Evolutionary conservation across 2,329 filamentous ascomycete genomes (phyloP).

Genomic region (Cladosporium sp.): DNA sequence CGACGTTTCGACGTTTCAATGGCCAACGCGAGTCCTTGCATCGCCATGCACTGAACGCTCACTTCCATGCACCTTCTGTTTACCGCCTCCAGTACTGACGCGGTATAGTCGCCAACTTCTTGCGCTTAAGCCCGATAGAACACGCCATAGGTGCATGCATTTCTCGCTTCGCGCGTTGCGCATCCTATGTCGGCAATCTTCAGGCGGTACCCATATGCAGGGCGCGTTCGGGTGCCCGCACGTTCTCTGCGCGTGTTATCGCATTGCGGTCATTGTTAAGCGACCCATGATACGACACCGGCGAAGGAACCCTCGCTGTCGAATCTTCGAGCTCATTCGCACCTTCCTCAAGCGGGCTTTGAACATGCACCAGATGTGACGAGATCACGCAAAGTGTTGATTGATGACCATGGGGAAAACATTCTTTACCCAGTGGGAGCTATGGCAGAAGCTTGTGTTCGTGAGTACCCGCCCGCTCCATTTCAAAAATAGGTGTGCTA

Average conservation of each 20-base stretch:
- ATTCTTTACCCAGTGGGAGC: constrained; percentile 55
- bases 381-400: neutral
- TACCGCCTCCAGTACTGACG: neutral
- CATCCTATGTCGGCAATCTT: neutral
- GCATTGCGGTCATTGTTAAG: neutral
- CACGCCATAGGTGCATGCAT: neutral
- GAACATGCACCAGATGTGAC: neutral
- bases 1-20: neutral
- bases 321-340: neutral
- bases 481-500: constrained; percentile 15
- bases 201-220: neutral
- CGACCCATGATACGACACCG: neutral
- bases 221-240: neutral
- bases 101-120: neutral
- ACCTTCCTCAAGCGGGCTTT: neutral
- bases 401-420: neutral
- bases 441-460: constrained; percentile 89
- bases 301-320: neutral
- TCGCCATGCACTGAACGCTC: neutral
- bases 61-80: neutral
- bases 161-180: neutral
- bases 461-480: constrained; percentile 46
- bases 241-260: neutral
- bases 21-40: neutral
- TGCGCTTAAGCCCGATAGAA: neutral